Conservation (phyloP, 371 early-diverging fungal species). For the Rhizopus sp. region DNA sequence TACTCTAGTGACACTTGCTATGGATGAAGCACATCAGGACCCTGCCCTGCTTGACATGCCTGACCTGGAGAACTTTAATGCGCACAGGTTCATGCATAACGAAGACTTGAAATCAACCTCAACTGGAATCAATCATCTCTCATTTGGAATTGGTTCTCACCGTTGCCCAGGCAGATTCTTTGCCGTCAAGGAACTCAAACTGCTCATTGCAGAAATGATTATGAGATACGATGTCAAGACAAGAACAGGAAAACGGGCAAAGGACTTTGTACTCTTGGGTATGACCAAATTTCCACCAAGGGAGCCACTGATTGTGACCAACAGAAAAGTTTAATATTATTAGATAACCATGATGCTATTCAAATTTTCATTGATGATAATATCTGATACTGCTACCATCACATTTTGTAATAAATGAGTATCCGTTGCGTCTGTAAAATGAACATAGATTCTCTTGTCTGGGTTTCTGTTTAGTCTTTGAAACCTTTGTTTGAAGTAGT, state of each 20-base stretch:
- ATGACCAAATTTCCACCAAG: slow-evolving; percentile 35
- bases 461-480: slow-evolving; percentile 42
- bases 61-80: slow-evolving; percentile 28
- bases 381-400: slow-evolving; percentile 62
- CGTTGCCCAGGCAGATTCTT: slow-evolving; percentile 57
- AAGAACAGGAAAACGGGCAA: slow-evolving; percentile 28
- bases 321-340: neutral
- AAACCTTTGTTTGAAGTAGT: slow-evolving; percentile 44
- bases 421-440: slow-evolving; percentile 66
- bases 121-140: slow-evolving; percentile 20
- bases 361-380: slow-evolving; percentile 55
- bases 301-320: slow-evolving; percentile 20
- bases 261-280: slow-evolving; percentile 28
- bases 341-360: slow-evolving; percentile 31
- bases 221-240: slow-evolving; percentile 27
- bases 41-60: slow-evolving; percentile 3
- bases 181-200: slow-evolving; percentile 52
- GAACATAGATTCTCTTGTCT: slow-evolving; percentile 58
- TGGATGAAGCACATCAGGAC: slow-evolving; percentile 27
- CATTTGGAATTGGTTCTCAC: slow-evolving; percentile 43
- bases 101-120: slow-evolving; percentile 21
- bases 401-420: slow-evolving; percentile 58
- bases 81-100: slow-evolving; percentile 26
- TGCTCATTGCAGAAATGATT: slow-evolving; percentile 32
- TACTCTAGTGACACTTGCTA: slow-evolving; percentile 24